Percentiles rank a stretch among this genome's conserved stretches.
Evolutionary conservation across 2,329 filamentous ascomycete genomes (phyloP).

Genomic region (Hypoxylon sp.): DNA sequence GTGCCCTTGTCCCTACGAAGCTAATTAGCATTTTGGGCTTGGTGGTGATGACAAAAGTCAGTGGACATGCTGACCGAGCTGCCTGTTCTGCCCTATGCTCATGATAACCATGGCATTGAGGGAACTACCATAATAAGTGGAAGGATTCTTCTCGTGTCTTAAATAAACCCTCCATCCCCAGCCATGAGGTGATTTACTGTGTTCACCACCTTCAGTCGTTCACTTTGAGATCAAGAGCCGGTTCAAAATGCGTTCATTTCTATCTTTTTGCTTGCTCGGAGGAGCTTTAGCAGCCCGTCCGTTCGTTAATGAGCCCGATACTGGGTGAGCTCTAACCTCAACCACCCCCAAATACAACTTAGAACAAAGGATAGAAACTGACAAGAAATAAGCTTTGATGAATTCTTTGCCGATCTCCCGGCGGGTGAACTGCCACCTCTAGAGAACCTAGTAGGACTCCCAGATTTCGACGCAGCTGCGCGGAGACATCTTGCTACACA

Average conservation of each 20-base stretch:
- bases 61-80: slow-evolving; percentile 3
- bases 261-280: slow-evolving; percentile 44
- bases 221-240: not conserved
- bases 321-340: slow-evolving; percentile 40
- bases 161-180: too few relatives aligned
- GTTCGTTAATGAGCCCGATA: slow-evolving; percentile 57
- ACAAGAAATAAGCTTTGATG: slow-evolving; percentile 47
- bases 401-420: slow-evolving; percentile 48
- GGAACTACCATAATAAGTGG: slow-evolving; percentile 14
- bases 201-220: slow-evolving; percentile 1
- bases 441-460: slow-evolving; percentile 56
- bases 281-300: slow-evolving; percentile 53
- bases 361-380: slow-evolving; percentile 1
- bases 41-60: slow-evolving; percentile 18
- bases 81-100: slow-evolving; percentile 3
- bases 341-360: too few relatives aligned
- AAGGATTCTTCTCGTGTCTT: slow-evolving; percentile 3
- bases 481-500: slow-evolving; percentile 55
- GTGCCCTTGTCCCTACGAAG: slow-evolving; percentile 3
- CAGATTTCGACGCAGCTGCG: slow-evolving; percentile 64
- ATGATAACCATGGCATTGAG: slow-evolving; percentile 1
- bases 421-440: slow-evolving; percentile 52
- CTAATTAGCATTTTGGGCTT: slow-evolving; percentile 5
- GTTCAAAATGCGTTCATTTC: slow-evolving; percentile 42
- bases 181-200: too few relatives aligned